A percentile compares a stretch with the other conserved stretches of the same genome.
Evolutionary conservation across 2,329 filamentous ascomycete species (phyloP).

Genomic region (Claviceps arundinis): DNA sequence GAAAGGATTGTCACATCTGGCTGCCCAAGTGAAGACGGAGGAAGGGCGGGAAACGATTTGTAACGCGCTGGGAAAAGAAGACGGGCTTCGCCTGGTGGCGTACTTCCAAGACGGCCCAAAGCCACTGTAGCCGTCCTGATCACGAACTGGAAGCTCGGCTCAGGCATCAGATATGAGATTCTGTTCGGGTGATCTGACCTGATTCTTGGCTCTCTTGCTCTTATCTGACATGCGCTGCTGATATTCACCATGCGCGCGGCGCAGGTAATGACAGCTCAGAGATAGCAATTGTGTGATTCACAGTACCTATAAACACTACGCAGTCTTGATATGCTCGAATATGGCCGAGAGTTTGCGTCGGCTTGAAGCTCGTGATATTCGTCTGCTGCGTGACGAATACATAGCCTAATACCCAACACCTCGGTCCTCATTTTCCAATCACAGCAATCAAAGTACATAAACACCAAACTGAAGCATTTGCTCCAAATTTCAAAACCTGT

Average conservation of each 20-base stretch:
- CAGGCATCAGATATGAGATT: not conserved
- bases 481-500: too few relatives aligned
- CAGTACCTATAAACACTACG: too few relatives aligned
- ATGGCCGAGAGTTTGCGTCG: too few relatives aligned
- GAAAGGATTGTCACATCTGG: constrained; percentile 14
- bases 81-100: constrained; percentile 16
- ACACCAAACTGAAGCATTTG: too few relatives aligned
- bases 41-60: constrained; percentile 11
- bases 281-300: too few relatives aligned
- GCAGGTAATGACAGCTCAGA: too few relatives aligned
- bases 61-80: constrained; percentile 16
- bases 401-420: too few relatives aligned
- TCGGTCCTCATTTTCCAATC: too few relatives aligned
- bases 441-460: too few relatives aligned
- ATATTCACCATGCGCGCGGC: not conserved
- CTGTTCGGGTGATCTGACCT: not conserved
- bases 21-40: constrained; percentile 9
- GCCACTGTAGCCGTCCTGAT: not conserved
- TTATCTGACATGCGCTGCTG: not conserved
- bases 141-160: not conserved
- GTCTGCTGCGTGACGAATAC: too few relatives aligned
- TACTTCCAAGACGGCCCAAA: constrained; percentile 16
- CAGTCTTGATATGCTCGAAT: too few relatives aligned
- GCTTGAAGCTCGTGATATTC: too few relatives aligned
- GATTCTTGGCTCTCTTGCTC: not conserved